Percentiles rank a stretch among this genome's conserved stretches.
Evolutionary conservation across 768 basidiomycete species (phyloP).

Genomic region (Tricholomella constricta): DNA sequence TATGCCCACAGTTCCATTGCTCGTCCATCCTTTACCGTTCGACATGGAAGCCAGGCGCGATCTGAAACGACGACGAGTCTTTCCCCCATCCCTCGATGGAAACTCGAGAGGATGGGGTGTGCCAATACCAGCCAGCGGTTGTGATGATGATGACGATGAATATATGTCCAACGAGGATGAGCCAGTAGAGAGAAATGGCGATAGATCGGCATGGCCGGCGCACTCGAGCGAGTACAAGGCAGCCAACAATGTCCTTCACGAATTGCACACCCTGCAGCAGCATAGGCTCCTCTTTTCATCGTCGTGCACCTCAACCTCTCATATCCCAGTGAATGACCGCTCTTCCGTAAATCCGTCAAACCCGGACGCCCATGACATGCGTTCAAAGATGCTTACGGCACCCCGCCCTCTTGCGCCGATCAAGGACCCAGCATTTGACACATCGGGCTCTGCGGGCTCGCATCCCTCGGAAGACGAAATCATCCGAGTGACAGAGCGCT

Average conservation of each 20-base stretch:
- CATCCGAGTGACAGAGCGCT: conserved; percentile 53
- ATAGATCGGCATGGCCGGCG: conserved; percentile 10
- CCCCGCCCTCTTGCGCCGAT: not conserved
- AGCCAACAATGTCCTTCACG: conserved; percentile 66
- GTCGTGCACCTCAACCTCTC: not conserved
- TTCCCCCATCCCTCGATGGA: conserved; percentile 57
- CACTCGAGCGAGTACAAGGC: conserved; percentile 52
- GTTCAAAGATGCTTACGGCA: conserved; percentile 1
- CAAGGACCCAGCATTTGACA: conserved; percentile 1
- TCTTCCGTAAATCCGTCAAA: not conserved
- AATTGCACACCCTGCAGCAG: conserved; percentile 68
- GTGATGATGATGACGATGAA: conserved; percentile 36
- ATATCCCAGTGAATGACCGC: not conserved
- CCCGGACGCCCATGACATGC: not conserved
- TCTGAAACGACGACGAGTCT: conserved; percentile 55
- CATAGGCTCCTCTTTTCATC: conserved; percentile 55
- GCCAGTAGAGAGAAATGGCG: conserved; percentile 23
- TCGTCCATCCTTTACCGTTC: conserved; percentile 27
- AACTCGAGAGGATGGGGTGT: conserved; percentile 46
- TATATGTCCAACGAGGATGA: conserved; percentile 20
- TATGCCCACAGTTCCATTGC: conserved; percentile 24
- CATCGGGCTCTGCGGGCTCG: not conserved
- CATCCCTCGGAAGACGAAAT: conserved; percentile 36
- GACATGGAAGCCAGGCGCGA: conserved; percentile 32
- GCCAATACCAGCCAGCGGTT: conserved; percentile 22